Evolutionary conservation across 257 asterid species (phyloP), one percentile per base, ranked within the genome.

Genomic region (Petunia axillaris): DNA sequence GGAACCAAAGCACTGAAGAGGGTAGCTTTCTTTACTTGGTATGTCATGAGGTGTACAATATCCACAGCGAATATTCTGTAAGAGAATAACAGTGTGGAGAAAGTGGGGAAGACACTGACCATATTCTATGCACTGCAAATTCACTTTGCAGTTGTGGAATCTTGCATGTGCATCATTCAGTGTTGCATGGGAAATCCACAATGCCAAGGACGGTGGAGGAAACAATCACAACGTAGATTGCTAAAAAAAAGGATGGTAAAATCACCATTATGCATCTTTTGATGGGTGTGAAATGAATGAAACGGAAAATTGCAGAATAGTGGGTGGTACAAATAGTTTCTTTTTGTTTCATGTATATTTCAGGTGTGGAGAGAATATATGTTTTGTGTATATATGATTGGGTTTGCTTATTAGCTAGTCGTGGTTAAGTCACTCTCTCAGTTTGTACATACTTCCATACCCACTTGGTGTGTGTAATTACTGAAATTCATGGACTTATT

Each of bases 111-210:
- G 76, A n/a, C 55, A 43, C n/a, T 65, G 52, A 13, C 40, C 35
- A 65, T 48, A 48, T 50, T 50, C 54, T 50, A 50, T 66, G 37
- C 57, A 68, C 76, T n/a, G 57, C 76, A 68, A 68, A 43, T 41
- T 68, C 37, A 68, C 57, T n/a, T 8, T 68, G 76, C 57, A 68
- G 38, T n/a, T 43, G 40, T 15, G 13, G 55, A 43, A 8, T 68
- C 39, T 43, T n/a, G 57, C 76, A 43, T 67, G 76, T n/a, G 43
- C n/a, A n/a, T 43, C 38, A 3, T 64, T 35, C 5, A 10, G 16
- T 43, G 39, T 68, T 66, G 53, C 37, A 50, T 15, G 75, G 60
- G 53, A 25, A 25, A 25, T 25, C 25, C 25, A 0, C 15, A 68
- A 43, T 67, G 16, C 44, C 8, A n/a, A 68, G 76, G 54, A 43